Evolutionary conservation across 2,329 filamentous ascomycete species (phyloP), one percentile per base, ranked within the genome.

Genomic region (Claviceps purpurea): DNA sequence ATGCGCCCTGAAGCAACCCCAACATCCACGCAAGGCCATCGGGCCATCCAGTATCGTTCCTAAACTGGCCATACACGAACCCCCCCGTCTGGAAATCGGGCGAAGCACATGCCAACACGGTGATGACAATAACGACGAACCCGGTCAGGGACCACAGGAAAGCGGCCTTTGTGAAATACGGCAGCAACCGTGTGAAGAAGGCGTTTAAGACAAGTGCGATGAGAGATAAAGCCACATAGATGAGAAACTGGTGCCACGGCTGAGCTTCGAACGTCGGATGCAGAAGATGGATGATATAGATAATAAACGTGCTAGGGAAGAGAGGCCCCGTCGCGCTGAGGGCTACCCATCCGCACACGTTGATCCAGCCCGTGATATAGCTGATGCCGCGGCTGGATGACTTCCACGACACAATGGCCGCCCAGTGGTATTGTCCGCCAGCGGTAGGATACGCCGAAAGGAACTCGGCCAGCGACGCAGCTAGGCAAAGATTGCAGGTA

Each of bases 301-400:
- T 62, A 48, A 88, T 75, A 56, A 88, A 76, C 55, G 82, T 76
- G 58, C 79, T 84, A 11, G 79, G 82, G 5, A 88, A 72, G 22
- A 87, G 70, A 1, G 82, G 82, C 16, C 79, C 84, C 0, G 82
- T 85, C 7, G 84, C 84, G 4, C 79, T 81, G 51, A 88, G 66
- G 10, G 79, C 78, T 38, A 86, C 81, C 81, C 84, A 87, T n/a
- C 82, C 84, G n/a, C 80, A 80, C 40, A 81, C 77, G 58, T 82
- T 84, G 64, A 82, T 85, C 83, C 84, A 88, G 30, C 84, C 84
- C 0, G 83, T 87, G 47, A 81, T 76, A 71, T 83, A 88, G 47
- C 81, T 83, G 10, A 87, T 73, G 30, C 79, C 69, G 0, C 80
- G 78, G 20, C 78, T 76, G 72, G 75, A 84, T 52, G 66, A 68